phyloP scores from a whole-genome alignment of 83 land plant genomes.

The Picea mariana region DNA sequence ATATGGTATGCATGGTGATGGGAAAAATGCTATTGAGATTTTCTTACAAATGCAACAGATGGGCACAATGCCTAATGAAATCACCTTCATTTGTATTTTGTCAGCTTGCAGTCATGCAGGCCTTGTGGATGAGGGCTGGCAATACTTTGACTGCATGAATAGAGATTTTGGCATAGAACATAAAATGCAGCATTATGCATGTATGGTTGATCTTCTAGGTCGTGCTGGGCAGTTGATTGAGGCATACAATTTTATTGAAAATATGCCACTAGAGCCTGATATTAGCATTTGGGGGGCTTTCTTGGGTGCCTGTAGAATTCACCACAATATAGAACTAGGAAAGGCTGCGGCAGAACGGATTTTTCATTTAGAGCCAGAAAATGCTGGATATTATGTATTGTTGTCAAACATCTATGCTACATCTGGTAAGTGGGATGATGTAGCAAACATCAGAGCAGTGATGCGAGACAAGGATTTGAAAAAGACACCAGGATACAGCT shows the following conservation, averaged over 20 bases:
- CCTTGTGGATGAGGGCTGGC: neutral
- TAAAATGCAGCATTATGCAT: neutral
- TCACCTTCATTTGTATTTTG: neutral
- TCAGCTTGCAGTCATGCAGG: neutral
- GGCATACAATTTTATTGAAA: neutral
- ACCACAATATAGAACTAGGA: slow-evolving; percentile 4
- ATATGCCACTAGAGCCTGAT: neutral
- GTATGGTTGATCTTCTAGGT: slow-evolving; percentile 1
- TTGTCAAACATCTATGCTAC: slow-evolving; percentile 5
- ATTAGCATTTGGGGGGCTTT: neutral
- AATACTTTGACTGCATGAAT: neutral
- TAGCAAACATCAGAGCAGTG: neutral
- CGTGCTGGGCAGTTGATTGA: neutral
- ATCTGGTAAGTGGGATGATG: slow-evolving; percentile 3
- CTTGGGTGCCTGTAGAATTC: slow-evolving; percentile 6
- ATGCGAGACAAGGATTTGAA: neutral
- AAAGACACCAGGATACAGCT: neutral
- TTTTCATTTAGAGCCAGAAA: neutral
- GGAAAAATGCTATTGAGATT: neutral
- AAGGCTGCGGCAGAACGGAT: neutral
- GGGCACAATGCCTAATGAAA: neutral
- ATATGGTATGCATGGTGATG: neutral
- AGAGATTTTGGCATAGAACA: neutral
- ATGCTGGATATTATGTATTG: slow-evolving; percentile 8
- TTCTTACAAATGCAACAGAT: neutral